A percentile compares a stretch with the other conserved stretches of the same genome.
These are phyloP conservation scores for Alopecurus myosuroides DNA, from an alignment of 176 grass and related monocot species.

Conservation along the genomic window DNA sequence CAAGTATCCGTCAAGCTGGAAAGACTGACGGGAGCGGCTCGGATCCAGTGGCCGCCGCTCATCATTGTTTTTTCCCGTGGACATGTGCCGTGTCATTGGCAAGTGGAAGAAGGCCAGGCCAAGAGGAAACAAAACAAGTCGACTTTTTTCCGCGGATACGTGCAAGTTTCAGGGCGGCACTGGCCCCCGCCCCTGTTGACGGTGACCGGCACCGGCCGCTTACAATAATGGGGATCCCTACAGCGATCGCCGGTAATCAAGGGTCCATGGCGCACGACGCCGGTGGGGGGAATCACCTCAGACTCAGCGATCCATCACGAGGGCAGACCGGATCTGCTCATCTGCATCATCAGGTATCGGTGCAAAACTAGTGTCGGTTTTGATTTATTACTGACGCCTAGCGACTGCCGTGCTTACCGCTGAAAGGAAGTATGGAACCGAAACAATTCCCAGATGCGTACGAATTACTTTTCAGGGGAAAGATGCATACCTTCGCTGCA, in stretches of 20 bases:
- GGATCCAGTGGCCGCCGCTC: not conserved
- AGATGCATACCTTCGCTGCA: too few species aligned
- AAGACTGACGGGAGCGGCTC: not conserved
- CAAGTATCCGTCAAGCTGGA: slow-evolving; percentile 22
- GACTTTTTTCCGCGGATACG: not conserved
- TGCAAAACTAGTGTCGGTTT: not conserved
- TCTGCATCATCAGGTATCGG: not conserved
- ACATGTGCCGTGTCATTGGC: not conserved
- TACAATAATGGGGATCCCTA: not conserved
- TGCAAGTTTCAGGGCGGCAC: slow-evolving; percentile 19
- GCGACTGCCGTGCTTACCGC: not conserved
- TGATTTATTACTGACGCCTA: not conserved
- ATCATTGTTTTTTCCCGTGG: not conserved
- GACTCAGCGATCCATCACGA: not conserved
- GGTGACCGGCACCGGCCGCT: slow-evolving; percentile 7
- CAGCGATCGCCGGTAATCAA: slow-evolving; percentile 11
- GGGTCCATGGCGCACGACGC: slow-evolving; percentile 2
- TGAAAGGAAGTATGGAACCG: not conserved
- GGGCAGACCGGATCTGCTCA: slow-evolving; percentile 15
- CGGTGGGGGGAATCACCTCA: not conserved
- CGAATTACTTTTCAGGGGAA: too few species aligned
- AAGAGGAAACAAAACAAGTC: slow-evolving; percentile 19
- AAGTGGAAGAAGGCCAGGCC: slow-evolving; percentile 11
- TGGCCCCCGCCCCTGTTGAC: slow-evolving; percentile 15
- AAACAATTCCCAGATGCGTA: not conserved